phyloP scores from a whole-genome alignment of 2,329 filamentous ascomycete genomes.

The Trichoderma cornu-damae region DNA sequence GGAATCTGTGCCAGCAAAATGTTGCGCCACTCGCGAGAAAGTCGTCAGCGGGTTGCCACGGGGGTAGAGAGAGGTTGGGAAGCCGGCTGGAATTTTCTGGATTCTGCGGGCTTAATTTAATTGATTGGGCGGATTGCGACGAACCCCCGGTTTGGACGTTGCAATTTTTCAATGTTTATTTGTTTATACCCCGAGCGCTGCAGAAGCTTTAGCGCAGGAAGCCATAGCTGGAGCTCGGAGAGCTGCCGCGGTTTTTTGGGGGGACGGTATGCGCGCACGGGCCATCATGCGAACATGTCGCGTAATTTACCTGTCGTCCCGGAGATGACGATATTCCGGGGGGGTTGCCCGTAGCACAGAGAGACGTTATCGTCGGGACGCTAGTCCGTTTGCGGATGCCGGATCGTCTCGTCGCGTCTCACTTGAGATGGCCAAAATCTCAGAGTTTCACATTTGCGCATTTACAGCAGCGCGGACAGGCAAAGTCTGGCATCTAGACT shows the following conservation, averaged over 20 bases:
- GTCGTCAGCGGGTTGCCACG: background rate
- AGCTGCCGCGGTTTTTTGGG: constrained; percentile 11
- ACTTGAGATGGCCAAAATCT: constrained; percentile 2
- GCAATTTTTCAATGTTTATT: constrained; percentile 31
- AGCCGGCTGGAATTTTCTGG: background rate
- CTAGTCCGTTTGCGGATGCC: constrained; percentile 17
- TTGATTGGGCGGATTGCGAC: background rate
- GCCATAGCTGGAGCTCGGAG: background rate
- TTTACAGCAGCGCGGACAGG: background rate
- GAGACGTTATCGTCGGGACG: background rate
- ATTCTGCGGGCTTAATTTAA: constrained; percentile 13
- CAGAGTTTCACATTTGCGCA: constrained; percentile 8
- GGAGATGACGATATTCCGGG: constrained; percentile 31
- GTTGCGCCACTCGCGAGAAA: background rate
- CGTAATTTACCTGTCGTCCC: constrained; percentile 29
- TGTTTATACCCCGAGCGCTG: constrained; percentile 29
- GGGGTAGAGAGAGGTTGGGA: constrained; percentile 5
- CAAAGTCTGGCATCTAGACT: background rate
- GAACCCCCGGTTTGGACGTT: background rate
- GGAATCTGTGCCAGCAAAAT: background rate
- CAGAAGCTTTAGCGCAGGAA: constrained; percentile 19
- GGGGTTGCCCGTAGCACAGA: constrained; percentile 11
- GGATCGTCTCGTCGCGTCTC: constrained; percentile 21
- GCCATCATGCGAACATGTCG: constrained; percentile 21
- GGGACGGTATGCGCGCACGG: constrained; percentile 25